Conservation (phyloP, 331 rosid species). For the Malus hybrid region DNA sequence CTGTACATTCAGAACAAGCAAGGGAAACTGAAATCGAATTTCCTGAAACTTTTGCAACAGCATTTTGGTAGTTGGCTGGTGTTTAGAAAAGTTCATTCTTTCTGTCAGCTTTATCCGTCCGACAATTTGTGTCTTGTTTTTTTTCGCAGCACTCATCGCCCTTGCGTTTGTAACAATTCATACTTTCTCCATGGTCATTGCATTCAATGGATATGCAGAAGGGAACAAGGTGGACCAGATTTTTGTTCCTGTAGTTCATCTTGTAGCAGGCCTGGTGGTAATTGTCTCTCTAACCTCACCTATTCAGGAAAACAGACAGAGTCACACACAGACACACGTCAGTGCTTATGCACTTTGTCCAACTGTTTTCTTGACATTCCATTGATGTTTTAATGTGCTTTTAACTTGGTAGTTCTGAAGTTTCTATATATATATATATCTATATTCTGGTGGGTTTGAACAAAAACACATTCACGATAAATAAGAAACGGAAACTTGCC, state of each 20-base stretch:
- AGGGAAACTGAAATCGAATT: not conserved
- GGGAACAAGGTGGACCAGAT: slow-evolving; percentile 66
- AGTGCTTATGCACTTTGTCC: not conserved
- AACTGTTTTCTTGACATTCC: not conserved
- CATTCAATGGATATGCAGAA: slow-evolving; percentile 84
- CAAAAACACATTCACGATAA: not conserved
- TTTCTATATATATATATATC: not conserved
- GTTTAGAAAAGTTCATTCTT: not conserved
- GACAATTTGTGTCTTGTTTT: slow-evolving; percentile 7
- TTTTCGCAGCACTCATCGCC: slow-evolving; percentile 65
- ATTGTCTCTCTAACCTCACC: slow-evolving; percentile 7
- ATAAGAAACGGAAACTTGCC: not conserved
- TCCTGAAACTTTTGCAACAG: not conserved
- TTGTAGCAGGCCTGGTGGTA: slow-evolving; percentile 80
- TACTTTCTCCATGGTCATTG: slow-evolving; percentile 94
- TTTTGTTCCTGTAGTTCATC: slow-evolving; percentile 75
- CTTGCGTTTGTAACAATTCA: slow-evolving; percentile 92
- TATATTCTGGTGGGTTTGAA: not conserved
- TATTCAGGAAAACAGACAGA: not conserved
- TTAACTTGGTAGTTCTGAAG: not conserved
- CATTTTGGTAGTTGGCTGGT: not conserved
- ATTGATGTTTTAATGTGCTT: not conserved
- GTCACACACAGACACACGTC: not conserved
- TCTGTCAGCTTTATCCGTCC: not conserved
- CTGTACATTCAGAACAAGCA: not conserved